Evolutionary conservation across 2,329 filamentous ascomycete species (phyloP), one percentile per base, ranked within the genome.

Genomic region (Neofusicoccum ribis): DNA sequence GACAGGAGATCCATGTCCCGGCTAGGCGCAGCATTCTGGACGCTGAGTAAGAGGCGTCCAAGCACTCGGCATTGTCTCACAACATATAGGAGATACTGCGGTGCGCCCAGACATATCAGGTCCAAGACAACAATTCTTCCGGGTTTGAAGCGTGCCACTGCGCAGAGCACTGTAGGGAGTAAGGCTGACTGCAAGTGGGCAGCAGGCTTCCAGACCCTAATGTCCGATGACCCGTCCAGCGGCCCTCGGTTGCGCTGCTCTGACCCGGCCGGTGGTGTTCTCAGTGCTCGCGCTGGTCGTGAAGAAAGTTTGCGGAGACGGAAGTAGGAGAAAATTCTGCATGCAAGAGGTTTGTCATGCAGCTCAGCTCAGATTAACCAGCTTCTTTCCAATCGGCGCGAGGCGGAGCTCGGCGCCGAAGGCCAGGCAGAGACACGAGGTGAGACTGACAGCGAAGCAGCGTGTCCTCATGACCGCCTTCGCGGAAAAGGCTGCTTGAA

Each of bases 391-490:
- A 47, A 60, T 37, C 17, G 43, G 41, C 39, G 37, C 23, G 23
- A 9, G 23, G 20, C 56, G 43, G 44, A 39, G 41, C 43, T 60
- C 56, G 56, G 56, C 41, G 34, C 56, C 56, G 56, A 60, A 37
- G n/a, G 20, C 15, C 27, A 37, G 31, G 27, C 14, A 47, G 43
- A 60, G 34, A 15, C 27, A 37, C 34, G 43, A 47, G 44, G 56
- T 60, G 43, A 60, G 56, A 46, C 56, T 47, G 56, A 37, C 56
- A 37, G 17, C 56, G 14, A 39, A 46, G 54, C 54, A 60, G 41
- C 9, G 54, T 60, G 43, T 37, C 43, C 41, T 49, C 41, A 47
- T 60, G 56, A 60, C 56, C 52, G 31, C 31, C 50, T 52, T 34
- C n/a, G 12, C 37, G 27, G 9, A 31, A 15, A 20, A 37, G 50